Evolutionary conservation across 2,329 filamentous ascomycete genomes (phyloP).

Genomic region (Magnaporthiopsis incrustans): DNA sequence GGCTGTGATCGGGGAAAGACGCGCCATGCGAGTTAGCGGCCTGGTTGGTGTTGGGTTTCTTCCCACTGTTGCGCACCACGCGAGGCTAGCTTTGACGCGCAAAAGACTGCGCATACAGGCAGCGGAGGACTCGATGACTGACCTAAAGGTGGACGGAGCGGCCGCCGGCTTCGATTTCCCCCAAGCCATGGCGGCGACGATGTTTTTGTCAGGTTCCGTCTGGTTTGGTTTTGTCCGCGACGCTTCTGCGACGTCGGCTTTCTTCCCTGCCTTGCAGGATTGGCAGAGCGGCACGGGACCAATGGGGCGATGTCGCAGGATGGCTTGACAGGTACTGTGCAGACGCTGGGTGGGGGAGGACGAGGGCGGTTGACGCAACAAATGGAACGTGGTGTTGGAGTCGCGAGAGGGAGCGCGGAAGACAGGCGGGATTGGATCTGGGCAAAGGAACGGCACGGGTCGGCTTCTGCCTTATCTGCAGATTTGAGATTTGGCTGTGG

Average conservation of each 20-base stretch:
- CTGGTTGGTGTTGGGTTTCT: not conserved
- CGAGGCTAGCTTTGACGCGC: not conserved
- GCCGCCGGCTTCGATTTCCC: slow-evolving; percentile 21
- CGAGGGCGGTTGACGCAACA: not conserved
- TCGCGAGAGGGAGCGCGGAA: not conserved
- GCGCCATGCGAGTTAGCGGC: not conserved
- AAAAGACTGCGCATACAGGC: too few relatives aligned
- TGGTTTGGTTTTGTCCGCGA: not conserved
- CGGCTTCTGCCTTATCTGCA: not conserved
- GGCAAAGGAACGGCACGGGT: not conserved
- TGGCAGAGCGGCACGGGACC: not conserved
- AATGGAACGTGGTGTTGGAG: not conserved
- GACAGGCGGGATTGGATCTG: not conserved
- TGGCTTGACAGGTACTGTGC: not conserved
- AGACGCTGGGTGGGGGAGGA: too few relatives aligned
- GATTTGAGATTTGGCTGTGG: not conserved
- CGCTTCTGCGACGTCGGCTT: not conserved
- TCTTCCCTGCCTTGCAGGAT: not conserved
- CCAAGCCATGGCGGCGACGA: slow-evolving; percentile 24
- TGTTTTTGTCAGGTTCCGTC: too few relatives aligned
- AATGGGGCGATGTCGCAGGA: not conserved
- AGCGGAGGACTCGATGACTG: slow-evolving; percentile 5
- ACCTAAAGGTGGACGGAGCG: slow-evolving; percentile 24
- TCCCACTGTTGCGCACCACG: not conserved
- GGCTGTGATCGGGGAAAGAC: slow-evolving; percentile 26